phyloP scores from a whole-genome alignment of 331 rosid species.

The Ulmus americana region DNA sequence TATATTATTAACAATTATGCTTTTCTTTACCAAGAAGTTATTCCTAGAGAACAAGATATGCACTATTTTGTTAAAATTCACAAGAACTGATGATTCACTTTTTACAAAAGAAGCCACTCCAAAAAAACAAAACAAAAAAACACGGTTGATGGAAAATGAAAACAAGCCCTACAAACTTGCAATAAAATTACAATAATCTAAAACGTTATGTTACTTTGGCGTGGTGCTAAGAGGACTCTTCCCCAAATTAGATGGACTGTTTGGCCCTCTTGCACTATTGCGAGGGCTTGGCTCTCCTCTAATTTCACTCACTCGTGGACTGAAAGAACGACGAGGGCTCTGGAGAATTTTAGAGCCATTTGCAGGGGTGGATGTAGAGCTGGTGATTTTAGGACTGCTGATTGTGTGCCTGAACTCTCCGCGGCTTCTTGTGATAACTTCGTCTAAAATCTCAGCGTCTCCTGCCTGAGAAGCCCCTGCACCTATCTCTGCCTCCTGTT shows the following conservation, averaged over 20 bases:
- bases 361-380: conserved; percentile 75
- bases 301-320: conserved; percentile 52
- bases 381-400: conserved; percentile 67
- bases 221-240: conserved; percentile 57
- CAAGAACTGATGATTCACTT: conserved; percentile 25
- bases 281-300: conserved; percentile 64
- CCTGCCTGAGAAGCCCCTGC: conserved; percentile 49
- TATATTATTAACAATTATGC: not conserved
- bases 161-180: not conserved
- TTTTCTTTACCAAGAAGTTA: not conserved
- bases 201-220: conserved; percentile 26
- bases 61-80: not conserved
- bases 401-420: conserved; percentile 79
- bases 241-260: conserved; percentile 57
- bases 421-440: conserved; percentile 80
- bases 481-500: conserved; percentile 78
- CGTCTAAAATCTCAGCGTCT: conserved; percentile 81
- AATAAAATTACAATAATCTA: conserved; percentile 16
- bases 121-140: conserved; percentile 19
- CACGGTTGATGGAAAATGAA: too few relatives aligned
- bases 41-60: not conserved
- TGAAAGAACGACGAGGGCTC: conserved; percentile 49
- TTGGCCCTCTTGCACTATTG: conserved; percentile 45
- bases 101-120: conserved; percentile 32
- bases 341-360: conserved; percentile 36